These are phyloP conservation scores for Oryza coarctata DNA, from an alignment of 176 grass and related monocot species.

Conservation along the genomic window DNA sequence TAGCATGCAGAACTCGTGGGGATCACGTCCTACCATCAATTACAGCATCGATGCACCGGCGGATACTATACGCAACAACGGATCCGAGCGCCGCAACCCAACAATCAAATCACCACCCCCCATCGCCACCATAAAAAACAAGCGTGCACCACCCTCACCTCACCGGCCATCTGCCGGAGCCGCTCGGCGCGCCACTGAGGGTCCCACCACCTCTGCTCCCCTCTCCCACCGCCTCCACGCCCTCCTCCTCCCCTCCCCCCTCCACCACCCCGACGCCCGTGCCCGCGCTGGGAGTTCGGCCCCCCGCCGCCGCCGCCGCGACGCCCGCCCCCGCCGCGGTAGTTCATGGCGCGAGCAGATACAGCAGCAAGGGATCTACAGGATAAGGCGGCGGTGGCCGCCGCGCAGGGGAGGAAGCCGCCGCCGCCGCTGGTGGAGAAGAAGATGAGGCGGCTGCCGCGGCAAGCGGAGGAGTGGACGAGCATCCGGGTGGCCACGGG, in stretches of 20 bases:
- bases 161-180: conserved; percentile 70
- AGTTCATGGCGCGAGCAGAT: conserved; percentile 48
- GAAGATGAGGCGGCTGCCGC: conserved; percentile 2
- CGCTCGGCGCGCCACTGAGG: conserved; percentile 82
- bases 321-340: conserved; percentile 56
- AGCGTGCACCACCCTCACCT: conserved; percentile 39
- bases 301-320: conserved; percentile 22
- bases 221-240: conserved; percentile 50
- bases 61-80: neutral
- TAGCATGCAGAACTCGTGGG: no score
- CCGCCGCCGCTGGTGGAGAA: neutral
- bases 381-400: neutral
- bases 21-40: no score
- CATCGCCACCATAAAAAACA: neutral
- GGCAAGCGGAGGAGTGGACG: conserved; percentile 24
- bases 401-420: neutral
- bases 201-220: conserved; percentile 92
- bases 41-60: no score
- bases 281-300: conserved; percentile 55
- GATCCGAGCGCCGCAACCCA: neutral
- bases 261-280: conserved; percentile 37
- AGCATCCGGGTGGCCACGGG: conserved; percentile 22
- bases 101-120: neutral
- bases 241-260: conserved; percentile 35
- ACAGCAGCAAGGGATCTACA: conserved; percentile 18